Evolutionary conservation across 2,329 filamentous ascomycete species (phyloP).

Genomic region (Aspergillus awamori): DNA sequence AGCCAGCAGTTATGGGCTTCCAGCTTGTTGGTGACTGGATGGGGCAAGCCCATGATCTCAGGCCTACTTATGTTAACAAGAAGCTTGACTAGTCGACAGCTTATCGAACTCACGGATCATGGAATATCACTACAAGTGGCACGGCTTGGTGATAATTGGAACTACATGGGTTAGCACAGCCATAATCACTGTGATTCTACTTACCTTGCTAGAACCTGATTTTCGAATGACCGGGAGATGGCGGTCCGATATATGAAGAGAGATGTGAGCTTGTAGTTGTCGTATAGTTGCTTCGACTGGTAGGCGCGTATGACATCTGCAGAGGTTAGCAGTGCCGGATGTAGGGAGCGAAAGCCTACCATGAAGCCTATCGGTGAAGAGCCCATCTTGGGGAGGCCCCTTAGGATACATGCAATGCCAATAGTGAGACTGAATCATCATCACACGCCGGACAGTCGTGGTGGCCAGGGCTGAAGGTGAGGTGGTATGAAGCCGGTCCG

Average conservation of each 20-base stretch:
- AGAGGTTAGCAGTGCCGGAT: constrained; percentile 1
- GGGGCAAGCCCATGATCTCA: constrained; percentile 67
- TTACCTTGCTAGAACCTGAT: constrained; percentile 80
- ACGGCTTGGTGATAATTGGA: constrained; percentile 66
- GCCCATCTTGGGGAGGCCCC: constrained; percentile 32
- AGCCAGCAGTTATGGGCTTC: constrained; percentile 87
- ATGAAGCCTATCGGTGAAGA: constrained; percentile 63
- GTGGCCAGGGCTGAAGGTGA: constrained; percentile 56
- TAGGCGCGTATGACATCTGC: constrained; percentile 74
- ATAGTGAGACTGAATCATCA: constrained; percentile 64
- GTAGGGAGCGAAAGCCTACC: constrained; percentile 34
- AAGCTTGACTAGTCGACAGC: background rate
- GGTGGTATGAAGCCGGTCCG: constrained; percentile 59
- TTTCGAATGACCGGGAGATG: constrained; percentile 76
- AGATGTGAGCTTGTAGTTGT: constrained; percentile 75
- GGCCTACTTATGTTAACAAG: constrained; percentile 55
- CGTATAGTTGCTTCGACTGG: constrained; percentile 71
- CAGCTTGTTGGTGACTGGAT: constrained; percentile 70
- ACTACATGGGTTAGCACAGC: constrained; percentile 38
- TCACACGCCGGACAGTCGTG: constrained; percentile 60
- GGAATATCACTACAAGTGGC: constrained; percentile 81
- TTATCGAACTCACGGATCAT: constrained; percentile 71
- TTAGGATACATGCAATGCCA: constrained; percentile 88
- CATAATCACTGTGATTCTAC: constrained; percentile 18
- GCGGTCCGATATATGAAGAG: constrained; percentile 76